Conservation (phyloP, 164 flowering plant species). For the Berberis thunbergii region DNA sequence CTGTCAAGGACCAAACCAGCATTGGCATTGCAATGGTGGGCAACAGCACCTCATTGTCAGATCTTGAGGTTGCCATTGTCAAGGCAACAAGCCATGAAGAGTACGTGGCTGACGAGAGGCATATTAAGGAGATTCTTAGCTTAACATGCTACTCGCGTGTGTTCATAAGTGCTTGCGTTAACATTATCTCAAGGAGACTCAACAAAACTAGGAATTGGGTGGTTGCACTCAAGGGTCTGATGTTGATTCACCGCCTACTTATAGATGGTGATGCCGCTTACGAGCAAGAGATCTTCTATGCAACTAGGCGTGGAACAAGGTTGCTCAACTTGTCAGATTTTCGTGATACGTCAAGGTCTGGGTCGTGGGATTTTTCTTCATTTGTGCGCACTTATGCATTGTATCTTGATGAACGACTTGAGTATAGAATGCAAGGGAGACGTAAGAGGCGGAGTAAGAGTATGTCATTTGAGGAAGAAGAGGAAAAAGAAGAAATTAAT, state of each 20-base stretch:
- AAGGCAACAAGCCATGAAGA: conserved; percentile 92
- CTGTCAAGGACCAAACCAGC: conserved; percentile 63
- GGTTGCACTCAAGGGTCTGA: conserved; percentile 71
- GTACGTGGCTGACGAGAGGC: conserved; percentile 59
- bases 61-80: conserved; percentile 77
- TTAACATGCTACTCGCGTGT: conserved; percentile 44
- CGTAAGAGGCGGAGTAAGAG: conserved; percentile 20
- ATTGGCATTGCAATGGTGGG: conserved; percentile 41
- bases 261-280: conserved; percentile 59
- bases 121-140: conserved; percentile 47
- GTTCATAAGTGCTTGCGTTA: conserved; percentile 50
- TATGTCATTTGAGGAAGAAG: conserved; percentile 12
- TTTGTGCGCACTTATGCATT: conserved; percentile 65
- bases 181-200: conserved; percentile 50
- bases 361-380: conserved; percentile 80
- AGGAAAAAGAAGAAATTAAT: conserved; percentile 22
- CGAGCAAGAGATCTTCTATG: conserved; percentile 68
- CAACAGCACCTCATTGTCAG: conserved; percentile 53
- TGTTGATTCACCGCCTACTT: conserved; percentile 57
- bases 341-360: conserved; percentile 57
- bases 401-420: conserved; percentile 73
- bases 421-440: conserved; percentile 51
- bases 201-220: conserved; percentile 77
- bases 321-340: conserved; percentile 80
- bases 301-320: conserved; percentile 72